Conservation (phyloP, 257 asterid genomes). For the Solanum chilense region DNA sequence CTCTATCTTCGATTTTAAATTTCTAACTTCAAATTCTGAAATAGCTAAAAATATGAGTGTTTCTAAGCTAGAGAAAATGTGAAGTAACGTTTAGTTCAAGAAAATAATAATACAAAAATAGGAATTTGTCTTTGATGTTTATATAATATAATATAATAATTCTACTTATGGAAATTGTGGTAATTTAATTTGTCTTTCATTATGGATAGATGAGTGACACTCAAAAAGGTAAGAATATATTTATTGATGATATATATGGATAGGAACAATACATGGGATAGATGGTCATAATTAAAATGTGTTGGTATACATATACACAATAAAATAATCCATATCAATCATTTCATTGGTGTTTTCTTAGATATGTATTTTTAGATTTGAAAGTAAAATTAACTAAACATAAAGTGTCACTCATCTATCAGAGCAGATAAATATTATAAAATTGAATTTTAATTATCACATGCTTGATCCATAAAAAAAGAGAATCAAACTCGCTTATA, state of each 20-base stretch:
- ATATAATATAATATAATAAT: not conserved
- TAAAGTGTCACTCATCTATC: not conserved
- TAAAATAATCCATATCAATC: not conserved
- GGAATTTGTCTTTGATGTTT: not conserved
- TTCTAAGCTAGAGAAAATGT: not conserved
- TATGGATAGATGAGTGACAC: not conserved
- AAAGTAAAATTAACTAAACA: not conserved
- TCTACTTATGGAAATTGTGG: not conserved
- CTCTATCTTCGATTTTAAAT: not conserved
- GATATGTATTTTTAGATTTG: not conserved
- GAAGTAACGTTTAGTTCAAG: not conserved
- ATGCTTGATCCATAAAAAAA: not conserved
- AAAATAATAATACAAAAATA: not conserved
- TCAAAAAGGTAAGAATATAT: not conserved
- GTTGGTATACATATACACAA: not conserved
- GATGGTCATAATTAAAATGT: not conserved
- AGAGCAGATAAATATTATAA: not conserved
- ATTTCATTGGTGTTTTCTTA: not conserved
- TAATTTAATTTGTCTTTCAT: not conserved
- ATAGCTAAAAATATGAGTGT: rapidly evolving
- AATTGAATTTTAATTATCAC: not conserved
- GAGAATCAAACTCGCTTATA: not conserved
- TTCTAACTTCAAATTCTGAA: not conserved
- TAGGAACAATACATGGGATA: not conserved
- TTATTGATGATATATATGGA: not conserved